Base-by-base conservation (phyloP, 1,284 basidiomycete genomes). In the Cryptococcus jaspeensis region DNA sequence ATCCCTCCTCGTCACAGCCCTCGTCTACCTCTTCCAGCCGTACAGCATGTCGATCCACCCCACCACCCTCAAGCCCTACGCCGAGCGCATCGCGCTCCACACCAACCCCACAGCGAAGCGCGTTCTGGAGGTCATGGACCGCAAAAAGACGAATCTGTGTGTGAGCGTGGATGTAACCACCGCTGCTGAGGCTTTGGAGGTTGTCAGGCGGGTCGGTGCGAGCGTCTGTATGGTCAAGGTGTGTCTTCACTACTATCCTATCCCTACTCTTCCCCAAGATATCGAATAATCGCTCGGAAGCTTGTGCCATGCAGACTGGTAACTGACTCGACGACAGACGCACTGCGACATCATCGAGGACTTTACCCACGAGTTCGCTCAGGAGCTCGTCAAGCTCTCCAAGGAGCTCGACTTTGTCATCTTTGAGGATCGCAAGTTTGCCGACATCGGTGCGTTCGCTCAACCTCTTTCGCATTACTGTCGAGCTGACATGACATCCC, bases 381-480 rank as follows among this genome's bases (percentile, higher is more conserved):
- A 85, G 35, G 81, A 84, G 59, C 82, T 99, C 42, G 81, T 85
- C 58, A 80, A 80, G 46, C 84, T 99, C 12, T 87, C 88, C 71
- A 72, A 79, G 48, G 87, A 90, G 75, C 87, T 96, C 66, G 91
- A 98, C 71, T 99, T 99, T 78, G 77, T 97, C 56, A 95, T 98
- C 71, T 99, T 99, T 66, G 95, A 99, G 79, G 96, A 99, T 80
- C 83, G 96, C 65, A 99, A 99, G 78, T 99, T 99, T 72, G 96
- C 96, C 22, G 96, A 99, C 78, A 99, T 99, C 61, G 95, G 94
- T 92, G 66, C 61, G 82, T 75, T 23, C 9, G 50, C 37, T 28
- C 36, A 23, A 4, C 32, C 22, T 35, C 25, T 16, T n/a, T 13
- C n/a, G 15, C 42, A 20, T 8, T 20, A 28, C 35, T 18, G 7